Conservation (phyloP, 768 basidiomycete species). For the Suillus subalutaceus region DNA sequence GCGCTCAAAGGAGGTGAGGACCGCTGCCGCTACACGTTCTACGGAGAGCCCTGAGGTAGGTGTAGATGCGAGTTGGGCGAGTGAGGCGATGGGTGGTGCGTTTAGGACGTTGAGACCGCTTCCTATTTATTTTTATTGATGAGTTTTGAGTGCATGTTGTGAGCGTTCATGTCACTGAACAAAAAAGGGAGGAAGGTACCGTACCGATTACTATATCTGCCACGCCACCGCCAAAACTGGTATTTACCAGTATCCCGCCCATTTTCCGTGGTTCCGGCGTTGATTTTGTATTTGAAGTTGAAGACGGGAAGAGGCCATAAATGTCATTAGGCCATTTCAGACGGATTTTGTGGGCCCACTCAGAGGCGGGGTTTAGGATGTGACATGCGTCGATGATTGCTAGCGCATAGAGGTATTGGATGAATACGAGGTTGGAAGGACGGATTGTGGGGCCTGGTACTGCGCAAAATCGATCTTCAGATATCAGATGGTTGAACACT, state of each 20-base stretch:
- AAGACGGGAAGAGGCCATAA: constrained; percentile 64
- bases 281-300: constrained; percentile 38
- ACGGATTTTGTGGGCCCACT: constrained; percentile 58
- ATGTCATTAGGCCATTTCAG: constrained; percentile 99
- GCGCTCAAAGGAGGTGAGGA: constrained; percentile 58
- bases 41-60: constrained; percentile 47
- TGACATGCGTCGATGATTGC: constrained; percentile 86
- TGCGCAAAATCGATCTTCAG: neutral
- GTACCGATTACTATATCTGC: constrained; percentile 83
- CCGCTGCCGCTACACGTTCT: constrained; percentile 69
- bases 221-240: constrained; percentile 69
- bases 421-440: constrained; percentile 76
- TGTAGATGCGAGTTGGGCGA: constrained; percentile 57
- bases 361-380: constrained; percentile 47
- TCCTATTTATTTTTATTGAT: too few relatives aligned
- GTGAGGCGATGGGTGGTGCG: constrained; percentile 77
- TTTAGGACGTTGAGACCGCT: constrained; percentile 83
- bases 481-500: neutral
- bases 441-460: constrained; percentile 21
- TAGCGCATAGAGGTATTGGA: constrained; percentile 91
- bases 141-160: too few relatives aligned
- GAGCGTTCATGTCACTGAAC: too few relatives aligned
- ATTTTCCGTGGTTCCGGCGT: constrained; percentile 58
- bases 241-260: constrained; percentile 91
- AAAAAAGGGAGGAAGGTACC: constrained; percentile 45